Base-by-base conservation (phyloP, 306 rosid species). In the Potentilla sterilis region DNA sequence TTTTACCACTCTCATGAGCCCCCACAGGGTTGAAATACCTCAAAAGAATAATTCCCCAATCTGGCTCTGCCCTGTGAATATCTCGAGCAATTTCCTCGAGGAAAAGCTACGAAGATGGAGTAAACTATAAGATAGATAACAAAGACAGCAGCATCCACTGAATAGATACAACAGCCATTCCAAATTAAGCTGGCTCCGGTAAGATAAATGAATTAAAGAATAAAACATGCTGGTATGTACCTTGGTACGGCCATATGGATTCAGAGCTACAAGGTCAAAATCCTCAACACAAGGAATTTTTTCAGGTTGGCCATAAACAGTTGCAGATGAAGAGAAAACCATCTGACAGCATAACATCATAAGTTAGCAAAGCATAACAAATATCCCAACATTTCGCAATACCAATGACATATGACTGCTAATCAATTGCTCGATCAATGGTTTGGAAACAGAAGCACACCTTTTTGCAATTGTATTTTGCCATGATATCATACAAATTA, bases 1-100 rank as follows among this genome's bases (percentile, higher is more conserved):
- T 83, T 82, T 68, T 79, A 18, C 98, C 98, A 85, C 97, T 95
- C 81, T 95, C 96, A 72, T 95, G 97, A 72, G 96, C 96, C 48
- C 98, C 98, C 12, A 95, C 97, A 12, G 98, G 98, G 64, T 95
- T 95, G 90, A 95, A 95, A 88, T 95, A 92, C 78, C 98, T 89
- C 73, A 95, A 73, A 70, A 92, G 79, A 62, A 95, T 85, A 81
- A 90, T 90, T 74, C 77, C 84, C 97, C 98, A 95, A 73, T 85
- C 96, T 70, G 92, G 92, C 72, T 92, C 98, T 34, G 96, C 98
- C 70, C 70, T 89, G 19, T 90, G 92, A 78, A 92, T 89, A 71
- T 92, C 97, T 54, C 92, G 87, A 55, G 93, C 93, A 77, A 92
- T 87, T 83, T 92, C 97, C 82, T 95, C 98, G 0, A 90, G 91